Conservation (phyloP, 1,139 yeast genomes). For the Geotrichum klebahnii region DNA sequence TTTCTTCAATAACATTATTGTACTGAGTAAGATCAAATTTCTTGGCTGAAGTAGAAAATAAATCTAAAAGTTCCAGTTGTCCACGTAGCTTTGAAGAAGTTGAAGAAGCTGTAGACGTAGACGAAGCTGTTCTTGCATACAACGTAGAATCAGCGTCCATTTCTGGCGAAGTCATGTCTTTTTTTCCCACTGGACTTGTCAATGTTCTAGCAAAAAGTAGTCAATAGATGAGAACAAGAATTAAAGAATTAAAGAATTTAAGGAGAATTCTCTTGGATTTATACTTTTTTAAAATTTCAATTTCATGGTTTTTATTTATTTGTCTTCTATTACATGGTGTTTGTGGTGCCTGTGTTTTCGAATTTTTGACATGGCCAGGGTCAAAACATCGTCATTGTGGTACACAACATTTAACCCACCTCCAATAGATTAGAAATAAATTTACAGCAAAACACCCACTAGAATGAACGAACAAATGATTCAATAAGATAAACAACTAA, state of each 20-base stretch:
- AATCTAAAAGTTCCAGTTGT: constrained; percentile 8
- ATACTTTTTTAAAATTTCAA: not conserved
- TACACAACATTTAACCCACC: too few species aligned
- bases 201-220: too few species aligned
- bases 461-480: too few species aligned
- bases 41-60: not conserved
- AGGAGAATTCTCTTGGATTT: not conserved
- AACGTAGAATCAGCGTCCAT: not conserved
- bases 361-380: not conserved
- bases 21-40: constrained; percentile 1
- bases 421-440: too few species aligned
- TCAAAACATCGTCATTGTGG: too few species aligned
- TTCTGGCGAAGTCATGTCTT: not conserved
- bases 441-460: too few species aligned
- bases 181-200: too few species aligned
- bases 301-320: too few species aligned
- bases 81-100: constrained; percentile 2
- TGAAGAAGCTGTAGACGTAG: not conserved
- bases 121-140: not conserved
- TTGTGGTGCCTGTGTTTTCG: not conserved
- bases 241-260: too few species aligned
- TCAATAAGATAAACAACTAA: too few species aligned
- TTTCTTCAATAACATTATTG: not conserved
- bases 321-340: not conserved
- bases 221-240: too few species aligned